Evolutionary conservation across 768 basidiomycete species (phyloP), one percentile per base, ranked within the genome.

Genomic region (Tylopilus balloui): DNA sequence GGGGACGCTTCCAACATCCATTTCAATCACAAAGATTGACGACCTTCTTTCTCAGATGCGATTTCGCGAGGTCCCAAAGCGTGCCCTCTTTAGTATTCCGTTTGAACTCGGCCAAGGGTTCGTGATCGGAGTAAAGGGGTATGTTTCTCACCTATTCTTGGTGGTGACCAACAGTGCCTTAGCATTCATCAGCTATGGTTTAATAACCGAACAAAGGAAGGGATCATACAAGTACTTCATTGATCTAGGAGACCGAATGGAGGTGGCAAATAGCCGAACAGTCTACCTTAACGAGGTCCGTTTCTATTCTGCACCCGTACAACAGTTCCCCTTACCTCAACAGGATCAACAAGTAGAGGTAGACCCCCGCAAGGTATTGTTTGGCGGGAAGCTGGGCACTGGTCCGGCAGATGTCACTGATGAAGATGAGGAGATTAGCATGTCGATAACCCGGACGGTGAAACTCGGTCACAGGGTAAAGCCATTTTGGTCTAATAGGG

Each of bases 131-230:
- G 73, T 92, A 41, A 92, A 92, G 69, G 90, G 90, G 83, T 88
- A 62, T 64, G 74, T 69, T 45, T 50, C 34, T 44, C 41, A 42
- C 14, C 27, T 15, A 34, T 14, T 29, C 44, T 35, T 49, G n/a
- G 32, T n/a, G 47, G 29, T 15, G 5, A 28, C 14, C 39, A 3
- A 23, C 28, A 20, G 41, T 45, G 19, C 14, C 44, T 58, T 50
- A 53, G 51, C 25, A 23, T 51, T 40, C 36, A 20, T 15, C 55
- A 96, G 92, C 40, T 99, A 95, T 66, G 85, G 89, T 9, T 69
- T 95, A 37, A 78, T 98, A 14, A 89, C 89, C 1, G 86, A 93
- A 60, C 92, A 94, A 69, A 88, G 79, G 65, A 94, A 86, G 66
- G 88, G 89, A 0, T 46, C 74, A 5, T 87, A 92, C 65, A 86